Evolutionary conservation across 805 yeast species (phyloP), one percentile per base, ranked within the genome.

Genomic region (Maudiozyma bulderi): DNA sequence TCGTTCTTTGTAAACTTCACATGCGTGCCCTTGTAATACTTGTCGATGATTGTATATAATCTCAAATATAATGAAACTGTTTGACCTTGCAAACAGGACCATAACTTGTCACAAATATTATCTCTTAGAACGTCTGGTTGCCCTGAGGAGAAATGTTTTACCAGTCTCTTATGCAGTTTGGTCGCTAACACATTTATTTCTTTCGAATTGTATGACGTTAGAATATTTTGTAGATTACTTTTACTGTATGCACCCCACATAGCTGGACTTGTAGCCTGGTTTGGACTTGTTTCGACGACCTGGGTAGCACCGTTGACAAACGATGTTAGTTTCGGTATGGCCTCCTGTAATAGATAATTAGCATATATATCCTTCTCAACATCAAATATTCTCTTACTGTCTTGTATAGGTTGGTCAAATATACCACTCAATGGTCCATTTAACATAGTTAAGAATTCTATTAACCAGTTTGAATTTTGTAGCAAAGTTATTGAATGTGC

Each of bases 61-160:
- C 79, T 73, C 52, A 74, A 66, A 55, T 82, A 78, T 29, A 78
- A 69, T 6, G 74, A 71, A 20, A 77, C 75, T 55, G 81, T 82
- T 53, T 80, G 78, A 20, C 78, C 80, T 55, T 83, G 87, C 50
- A 86, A 67, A 15, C 84, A 80, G 13, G 74, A 70, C 93, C 95
- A 83, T 49, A 87, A 73, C 57, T 75, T 77, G 38, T 76, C 80
- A 39, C 81, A 66, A 40, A 86, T 61, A 43, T 74, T 79, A 44
- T 71, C 73, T 29, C 50, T 55, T 32, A 62, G 48, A 9, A 52
- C 45, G 15, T 54, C 55, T 5, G 56, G 50, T 28, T 52, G 60
- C n/a, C 58, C 60, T 3, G 54, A 51, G 6, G 56, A 53, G 51
- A 81, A 78, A 57, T 86, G 85, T 47, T 71, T 68, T 32, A 76